Base-by-base conservation (phyloP, 208 protist genomes). In the Leishmania lainsoni region DNA sequence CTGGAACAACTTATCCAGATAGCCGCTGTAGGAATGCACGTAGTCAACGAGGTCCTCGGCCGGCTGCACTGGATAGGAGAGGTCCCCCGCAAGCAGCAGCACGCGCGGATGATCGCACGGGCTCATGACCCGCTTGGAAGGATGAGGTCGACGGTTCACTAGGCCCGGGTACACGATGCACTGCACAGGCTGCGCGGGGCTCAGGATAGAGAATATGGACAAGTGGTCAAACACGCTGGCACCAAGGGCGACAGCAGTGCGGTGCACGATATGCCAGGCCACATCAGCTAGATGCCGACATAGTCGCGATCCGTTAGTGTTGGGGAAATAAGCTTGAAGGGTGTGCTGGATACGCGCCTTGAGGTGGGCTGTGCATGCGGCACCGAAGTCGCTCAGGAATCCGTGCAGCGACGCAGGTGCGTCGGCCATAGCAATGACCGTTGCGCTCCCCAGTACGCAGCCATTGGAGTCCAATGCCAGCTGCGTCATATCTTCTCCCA, bases 1-100 rank as follows among this genome's bases (percentile, higher is more conserved):
- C 72, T 94, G 86, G 71, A 89, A 92, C 16, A 93, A 83, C 70
- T 91, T 95, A 72, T 95, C 89, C 16, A 95, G 83, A 63, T 90
- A 85, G 6, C 93, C 91, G 66, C 86, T 76, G 85, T 93, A 94
- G 59, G 79, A 87, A 32, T 77, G 83, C 58, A 94, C 81, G 75
- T 94, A 90, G 76, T 95, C 90, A 51, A 89, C 65, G 42, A 95
- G 75, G 70, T 90, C 78, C n/a, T 82, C 76, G 32, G 58, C 63
- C 6, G 83, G 74, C 63, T 91, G 78, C 68, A 84, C 78, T 20
- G 80, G 71, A 76, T 84, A 86, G n/a, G 86, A 86, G 16, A 95
- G 87, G 69, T 92, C 83, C 42, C 91, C 90, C 1, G 78, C 81
- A 17, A 97, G 87, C 5, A 97, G 87, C 42, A 97, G 85, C 65